These are phyloP conservation scores for Neoboletus magnificus DNA, from an alignment of 768 basidiomycete genomes.

Conservation along the genomic window DNA sequence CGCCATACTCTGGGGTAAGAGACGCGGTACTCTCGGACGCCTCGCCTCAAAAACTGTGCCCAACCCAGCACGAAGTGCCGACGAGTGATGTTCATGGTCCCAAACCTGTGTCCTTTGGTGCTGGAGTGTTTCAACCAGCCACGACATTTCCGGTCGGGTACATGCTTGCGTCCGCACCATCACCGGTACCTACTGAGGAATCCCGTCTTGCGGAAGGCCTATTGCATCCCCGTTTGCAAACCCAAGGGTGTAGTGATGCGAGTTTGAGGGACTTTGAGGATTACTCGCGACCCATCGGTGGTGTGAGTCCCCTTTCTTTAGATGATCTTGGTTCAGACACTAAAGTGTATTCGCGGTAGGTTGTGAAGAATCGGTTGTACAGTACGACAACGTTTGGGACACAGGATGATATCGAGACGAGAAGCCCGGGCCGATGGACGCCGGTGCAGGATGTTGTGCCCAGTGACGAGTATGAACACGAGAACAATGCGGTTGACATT, in stretches of 20 bases:
- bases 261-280: constrained; percentile 34
- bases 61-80: neutral
- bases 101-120: neutral
- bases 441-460: neutral
- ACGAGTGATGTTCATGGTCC: neutral
- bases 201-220: constrained; percentile 26
- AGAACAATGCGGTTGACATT: constrained; percentile 3
- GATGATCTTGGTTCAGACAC: neutral
- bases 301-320: constrained; percentile 17
- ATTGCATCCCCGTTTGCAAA: constrained; percentile 28
- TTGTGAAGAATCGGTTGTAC: constrained; percentile 29
- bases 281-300: constrained; percentile 32
- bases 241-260: constrained; percentile 21
- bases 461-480: constrained; percentile 1
- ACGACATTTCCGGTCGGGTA: constrained; percentile 3
- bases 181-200: constrained; percentile 29
- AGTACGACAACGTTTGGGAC: constrained; percentile 35
- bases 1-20: constrained; percentile 13
- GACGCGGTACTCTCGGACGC: neutral
- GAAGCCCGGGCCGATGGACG: constrained; percentile 2
- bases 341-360: constrained; percentile 11
- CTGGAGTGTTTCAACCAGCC: neutral
- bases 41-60: neutral
- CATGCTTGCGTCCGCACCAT: constrained; percentile 9
- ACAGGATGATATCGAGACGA: constrained; percentile 18